Evolutionary conservation across 2,329 filamentous ascomycete genomes (phyloP).

Genomic region (Aureobasidium zeae): DNA sequence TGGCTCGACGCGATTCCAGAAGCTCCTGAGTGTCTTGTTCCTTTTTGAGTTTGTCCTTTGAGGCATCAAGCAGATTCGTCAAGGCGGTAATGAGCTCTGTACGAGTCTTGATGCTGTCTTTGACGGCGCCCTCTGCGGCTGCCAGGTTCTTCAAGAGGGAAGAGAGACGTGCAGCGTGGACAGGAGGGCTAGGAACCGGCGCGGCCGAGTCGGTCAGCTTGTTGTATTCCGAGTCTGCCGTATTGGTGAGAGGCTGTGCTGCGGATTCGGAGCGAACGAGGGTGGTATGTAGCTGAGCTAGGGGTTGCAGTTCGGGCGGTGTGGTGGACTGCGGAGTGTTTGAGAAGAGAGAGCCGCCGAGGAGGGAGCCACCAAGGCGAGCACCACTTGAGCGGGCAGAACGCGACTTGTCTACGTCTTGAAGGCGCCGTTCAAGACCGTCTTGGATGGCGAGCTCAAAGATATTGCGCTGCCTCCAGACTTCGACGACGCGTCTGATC

Average conservation of each 20-base stretch:
- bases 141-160: slow-evolving; percentile 83
- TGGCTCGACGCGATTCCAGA: slow-evolving; percentile 55
- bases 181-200: slow-evolving; percentile 67
- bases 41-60: slow-evolving; percentile 56
- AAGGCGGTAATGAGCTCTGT: slow-evolving; percentile 67
- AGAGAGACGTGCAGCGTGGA: slow-evolving; percentile 82
- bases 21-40: slow-evolving; percentile 61
- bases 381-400: slow-evolving; percentile 16
- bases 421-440: slow-evolving; percentile 68
- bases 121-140: slow-evolving; percentile 78
- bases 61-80: slow-evolving; percentile 70
- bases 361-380: slow-evolving; percentile 24
- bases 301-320: slow-evolving; percentile 65
- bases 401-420: slow-evolving; percentile 49
- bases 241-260: slow-evolving; percentile 56
- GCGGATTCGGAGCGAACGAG: slow-evolving; percentile 63
- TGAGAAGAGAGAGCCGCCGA: slow-evolving; percentile 63
- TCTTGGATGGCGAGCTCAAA: slow-evolving; percentile 74
- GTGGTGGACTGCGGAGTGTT: slow-evolving; percentile 44
- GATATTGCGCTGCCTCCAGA: slow-evolving; percentile 80
- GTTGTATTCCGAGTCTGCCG: slow-evolving; percentile 72
- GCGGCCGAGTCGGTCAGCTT: slow-evolving; percentile 67
- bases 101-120: slow-evolving; percentile 80
- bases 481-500: slow-evolving; percentile 79
- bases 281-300: slow-evolving; percentile 65